These are phyloP conservation scores for Lactarius quietus DNA, from an alignment of 768 basidiomycete species.

Conservation along the genomic window DNA sequence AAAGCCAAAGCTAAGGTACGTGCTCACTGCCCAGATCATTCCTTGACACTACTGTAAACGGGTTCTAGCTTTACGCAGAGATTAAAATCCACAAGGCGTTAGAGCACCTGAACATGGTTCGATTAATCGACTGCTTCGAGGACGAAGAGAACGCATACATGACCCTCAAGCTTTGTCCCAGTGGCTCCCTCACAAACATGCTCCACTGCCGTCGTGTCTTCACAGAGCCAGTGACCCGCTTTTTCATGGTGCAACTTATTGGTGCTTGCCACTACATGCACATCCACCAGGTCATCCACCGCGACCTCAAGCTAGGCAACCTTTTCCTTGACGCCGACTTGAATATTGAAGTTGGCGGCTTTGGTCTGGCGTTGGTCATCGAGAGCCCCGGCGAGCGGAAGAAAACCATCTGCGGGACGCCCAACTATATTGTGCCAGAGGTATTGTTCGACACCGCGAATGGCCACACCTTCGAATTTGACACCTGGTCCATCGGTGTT, in stretches of 20 bases:
- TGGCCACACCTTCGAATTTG: constrained; percentile 97
- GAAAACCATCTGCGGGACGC: constrained; percentile 99
- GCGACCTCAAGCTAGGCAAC: constrained; percentile 95
- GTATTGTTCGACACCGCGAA: constrained; percentile 95
- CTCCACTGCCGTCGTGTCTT: constrained; percentile 82
- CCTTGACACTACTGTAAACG: not conserved
- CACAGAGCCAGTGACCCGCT: constrained; percentile 89
- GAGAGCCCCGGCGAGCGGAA: constrained; percentile 97
- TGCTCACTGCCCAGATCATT: not conserved
- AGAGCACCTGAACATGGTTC: constrained; percentile 88
- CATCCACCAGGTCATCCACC: constrained; percentile 92
- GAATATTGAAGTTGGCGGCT: constrained; percentile 98
- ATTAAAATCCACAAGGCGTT: constrained; percentile 94
- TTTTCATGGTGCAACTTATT: constrained; percentile 91
- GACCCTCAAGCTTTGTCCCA: constrained; percentile 88
- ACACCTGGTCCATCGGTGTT: constrained; percentile 97
- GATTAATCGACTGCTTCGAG: constrained; percentile 92
- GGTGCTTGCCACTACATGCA: constrained; percentile 99
- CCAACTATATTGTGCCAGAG: too few species aligned
- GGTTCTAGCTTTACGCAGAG: constrained; percentile 85
- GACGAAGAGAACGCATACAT: constrained; percentile 96
- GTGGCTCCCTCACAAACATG: constrained; percentile 89
- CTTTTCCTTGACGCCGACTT: constrained; percentile 87
- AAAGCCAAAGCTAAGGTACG: constrained; percentile 95
- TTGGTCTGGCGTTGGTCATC: constrained; percentile 94